Evolutionary conservation across 1,284 basidiomycete species (phyloP).

Genomic region (Apiotrichum sp.): DNA sequence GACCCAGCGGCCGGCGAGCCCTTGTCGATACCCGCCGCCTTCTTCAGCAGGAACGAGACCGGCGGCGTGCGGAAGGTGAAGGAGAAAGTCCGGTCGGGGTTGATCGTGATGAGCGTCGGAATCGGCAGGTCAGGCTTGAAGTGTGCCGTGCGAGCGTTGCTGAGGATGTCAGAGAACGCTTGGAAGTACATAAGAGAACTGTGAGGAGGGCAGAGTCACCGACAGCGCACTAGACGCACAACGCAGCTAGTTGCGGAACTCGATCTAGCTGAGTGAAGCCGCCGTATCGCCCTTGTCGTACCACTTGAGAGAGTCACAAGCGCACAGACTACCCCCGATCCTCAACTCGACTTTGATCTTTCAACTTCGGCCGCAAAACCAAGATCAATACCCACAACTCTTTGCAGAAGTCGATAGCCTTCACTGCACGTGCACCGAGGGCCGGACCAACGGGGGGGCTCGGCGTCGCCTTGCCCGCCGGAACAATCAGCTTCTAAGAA

Average conservation of each 20-base stretch:
- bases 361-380: too few species aligned
- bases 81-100: conserved; percentile 90
- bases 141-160: conserved; percentile 84
- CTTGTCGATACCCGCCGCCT: conserved; percentile 83
- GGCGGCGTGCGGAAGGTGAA: conserved; percentile 91
- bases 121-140: conserved; percentile 79
- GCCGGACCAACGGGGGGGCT: conserved; percentile 96
- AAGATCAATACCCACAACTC: conserved; percentile 54
- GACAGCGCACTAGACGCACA: too few species aligned
- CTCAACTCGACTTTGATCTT: too few species aligned
- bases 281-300: too few species aligned
- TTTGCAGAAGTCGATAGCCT: conserved; percentile 99
- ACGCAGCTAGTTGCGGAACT: too few species aligned
- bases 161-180: conserved; percentile 14
- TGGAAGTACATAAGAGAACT: background rate
- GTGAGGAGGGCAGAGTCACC: too few species aligned
- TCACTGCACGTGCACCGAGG: conserved; percentile 94
- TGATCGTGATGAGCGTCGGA: conserved; percentile 85
- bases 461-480: conserved; percentile 91
- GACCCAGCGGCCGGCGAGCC: conserved; percentile 56
- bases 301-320: too few species aligned
- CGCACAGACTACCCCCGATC: too few species aligned
- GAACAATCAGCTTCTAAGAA: conserved; percentile 72
- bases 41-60: conserved; percentile 84
- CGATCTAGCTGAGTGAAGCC: too few species aligned